A percentile compares a stretch with the other conserved stretches of the same genome.
These are phyloP conservation scores for Pseudopyricularia cyperi DNA, from an alignment of 2,329 filamentous ascomycete genomes.

Conservation along the genomic window DNA sequence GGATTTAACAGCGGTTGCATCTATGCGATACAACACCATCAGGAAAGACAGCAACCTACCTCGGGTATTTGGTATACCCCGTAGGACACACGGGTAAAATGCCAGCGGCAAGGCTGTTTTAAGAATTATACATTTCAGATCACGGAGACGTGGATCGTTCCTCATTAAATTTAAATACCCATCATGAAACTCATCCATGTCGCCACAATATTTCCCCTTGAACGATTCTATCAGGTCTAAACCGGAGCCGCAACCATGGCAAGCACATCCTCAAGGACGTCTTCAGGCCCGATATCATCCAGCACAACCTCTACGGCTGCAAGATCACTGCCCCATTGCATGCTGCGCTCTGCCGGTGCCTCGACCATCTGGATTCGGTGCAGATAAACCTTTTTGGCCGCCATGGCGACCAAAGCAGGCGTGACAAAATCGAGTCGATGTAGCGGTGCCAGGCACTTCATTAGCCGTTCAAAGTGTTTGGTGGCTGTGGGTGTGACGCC, in stretches of 20 bases:
- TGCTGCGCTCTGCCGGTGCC: conserved; percentile 65
- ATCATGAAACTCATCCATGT: not conserved
- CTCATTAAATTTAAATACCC: not conserved
- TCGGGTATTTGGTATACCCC: not conserved
- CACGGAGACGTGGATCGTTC: not conserved
- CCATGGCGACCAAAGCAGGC: conserved; percentile 70
- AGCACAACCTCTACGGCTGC: conserved; percentile 56
- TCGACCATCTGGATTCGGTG: conserved; percentile 65
- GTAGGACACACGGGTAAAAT: not conserved
- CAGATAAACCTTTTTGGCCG: conserved; percentile 74
- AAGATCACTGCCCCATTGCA: conserved; percentile 83
- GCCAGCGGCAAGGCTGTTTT: not conserved
- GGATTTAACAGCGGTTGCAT: not conserved
- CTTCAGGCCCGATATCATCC: conserved; percentile 45
- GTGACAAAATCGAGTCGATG: conserved; percentile 73
- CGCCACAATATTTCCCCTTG: not conserved
- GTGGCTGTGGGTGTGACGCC: conserved; percentile 71
- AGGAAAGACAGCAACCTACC: not conserved
- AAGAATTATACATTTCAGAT: not conserved
- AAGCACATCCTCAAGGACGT: conserved; percentile 53
- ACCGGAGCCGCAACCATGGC: conserved; percentile 41
- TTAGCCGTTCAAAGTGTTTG: conserved; percentile 58
- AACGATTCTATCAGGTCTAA: conserved; percentile 16
- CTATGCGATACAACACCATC: not conserved
- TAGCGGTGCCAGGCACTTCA: conserved; percentile 63